phyloP scores from a whole-genome alignment of 331 rosid species.

The Spiraea crenata region DNA sequence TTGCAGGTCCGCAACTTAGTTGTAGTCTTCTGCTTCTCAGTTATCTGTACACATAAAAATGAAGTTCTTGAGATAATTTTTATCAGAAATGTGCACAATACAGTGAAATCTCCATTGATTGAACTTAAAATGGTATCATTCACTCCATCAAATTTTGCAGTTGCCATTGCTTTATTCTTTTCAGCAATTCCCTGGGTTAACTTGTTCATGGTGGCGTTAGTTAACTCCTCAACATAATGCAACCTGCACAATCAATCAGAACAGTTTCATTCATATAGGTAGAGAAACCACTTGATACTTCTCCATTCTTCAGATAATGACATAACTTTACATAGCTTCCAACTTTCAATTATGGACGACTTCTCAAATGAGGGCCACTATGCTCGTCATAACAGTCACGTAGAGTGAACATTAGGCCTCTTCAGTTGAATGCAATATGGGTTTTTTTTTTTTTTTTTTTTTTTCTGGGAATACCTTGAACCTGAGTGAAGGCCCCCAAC shows the following conservation, averaged over 20 bases:
- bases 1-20: slow-evolving; percentile 92
- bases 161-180: slow-evolving; percentile 89
- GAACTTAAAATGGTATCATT: slow-evolving; percentile 75
- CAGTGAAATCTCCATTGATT: slow-evolving; percentile 17
- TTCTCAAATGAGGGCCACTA: not conserved
- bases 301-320: not conserved
- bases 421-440: not conserved
- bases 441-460: no score
- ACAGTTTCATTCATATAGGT: not conserved
- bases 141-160: slow-evolving; percentile 89
- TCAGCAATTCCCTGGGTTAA: slow-evolving; percentile 97
- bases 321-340: not conserved
- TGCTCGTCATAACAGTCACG: not conserved
- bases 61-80: slow-evolving; percentile 4
- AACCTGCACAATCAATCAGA: slow-evolving; percentile 44
- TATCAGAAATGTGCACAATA: slow-evolving; percentile 17
- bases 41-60: slow-evolving; percentile 56
- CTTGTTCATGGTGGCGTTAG: slow-evolving; percentile 89
- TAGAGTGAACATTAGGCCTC: not conserved
- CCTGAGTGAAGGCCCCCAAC: not conserved
- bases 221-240: slow-evolving; percentile 77
- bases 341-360: not conserved
- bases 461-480: not conserved
- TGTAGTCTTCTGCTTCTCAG: slow-evolving; percentile 86
- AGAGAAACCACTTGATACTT: not conserved